Evolutionary conservation across 108 stramenopile genomes (phyloP), one percentile per base, ranked within the genome.

Genomic region (Skeletonema grethae): DNA sequence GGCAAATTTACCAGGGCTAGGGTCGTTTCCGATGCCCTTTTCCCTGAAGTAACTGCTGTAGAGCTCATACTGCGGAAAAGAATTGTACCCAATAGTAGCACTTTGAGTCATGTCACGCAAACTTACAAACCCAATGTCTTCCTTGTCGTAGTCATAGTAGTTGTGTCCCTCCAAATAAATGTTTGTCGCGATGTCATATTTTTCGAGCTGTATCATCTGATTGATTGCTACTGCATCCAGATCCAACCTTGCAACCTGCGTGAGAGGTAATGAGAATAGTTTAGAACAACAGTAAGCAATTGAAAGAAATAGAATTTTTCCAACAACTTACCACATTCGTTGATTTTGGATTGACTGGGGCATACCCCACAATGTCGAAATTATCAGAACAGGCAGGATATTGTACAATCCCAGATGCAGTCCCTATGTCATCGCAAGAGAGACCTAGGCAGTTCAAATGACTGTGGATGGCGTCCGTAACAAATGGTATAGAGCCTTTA

Each of bases 401-500:
- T 24, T 7, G 15, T 71, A 12, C n/a, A 15, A 18, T 61, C 8
- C 32, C 70, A 71, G 29, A 61, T 43, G 39, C 73, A 24, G 28
- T 31, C 2, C 93, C 93, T 63, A 94, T 80, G 36, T 94, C 90
- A 38, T 79, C 69, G 65, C 93, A 95, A 29, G 61, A 56, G 12
- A 95, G 55, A 16, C 88, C 91, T 9, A 95, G 83, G 65, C 94
- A 95, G 79, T 82, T 80, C 69, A 82, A 87, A 46, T 82, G 61
- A 53, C 69, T 67, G 18, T 87, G 76, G 39, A 91, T 71, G 6
- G 46, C 45, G 13, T 60, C 62, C 25, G 90, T 67, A 2, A 87
- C 63, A 32, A 84, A 78, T 31, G 81, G 65, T 13, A 85, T 82
- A 32, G 12, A 13, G 15, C 30, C 13, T 32, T 61, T 30, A 0